Evolutionary conservation across 2,329 filamentous ascomycete genomes (phyloP).

Genomic region (Penicillium hordei): DNA sequence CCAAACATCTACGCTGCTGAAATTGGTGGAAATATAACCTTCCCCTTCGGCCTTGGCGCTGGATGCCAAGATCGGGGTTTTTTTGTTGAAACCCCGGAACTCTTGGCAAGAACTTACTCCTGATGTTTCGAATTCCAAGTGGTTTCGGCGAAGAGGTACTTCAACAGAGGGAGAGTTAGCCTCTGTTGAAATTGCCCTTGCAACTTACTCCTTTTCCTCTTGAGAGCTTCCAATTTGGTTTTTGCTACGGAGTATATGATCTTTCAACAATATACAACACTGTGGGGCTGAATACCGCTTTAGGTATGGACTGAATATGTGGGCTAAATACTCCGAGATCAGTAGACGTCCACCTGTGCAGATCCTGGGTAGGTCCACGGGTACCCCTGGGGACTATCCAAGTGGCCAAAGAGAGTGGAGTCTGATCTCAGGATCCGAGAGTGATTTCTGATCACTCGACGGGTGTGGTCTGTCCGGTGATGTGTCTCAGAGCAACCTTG

Average conservation of each 20-base stretch:
- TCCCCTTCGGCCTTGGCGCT: background rate
- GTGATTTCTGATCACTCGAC: background rate
- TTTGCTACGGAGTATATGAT: background rate
- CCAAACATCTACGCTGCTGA: no score
- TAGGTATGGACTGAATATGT: background rate
- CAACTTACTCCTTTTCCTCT: background rate
- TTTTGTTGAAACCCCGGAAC: background rate
- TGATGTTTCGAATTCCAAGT: background rate
- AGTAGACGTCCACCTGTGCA: background rate
- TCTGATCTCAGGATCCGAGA: background rate
- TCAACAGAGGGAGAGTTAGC: background rate
- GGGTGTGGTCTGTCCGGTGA: background rate
- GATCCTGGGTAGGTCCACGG: background rate
- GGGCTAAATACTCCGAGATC: background rate
- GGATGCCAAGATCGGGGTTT: background rate
- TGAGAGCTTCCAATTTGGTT: background rate
- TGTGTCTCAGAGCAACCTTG: background rate
- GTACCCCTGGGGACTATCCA: background rate
- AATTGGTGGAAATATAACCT: background rate
- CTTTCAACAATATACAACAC: background rate
- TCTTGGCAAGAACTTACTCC: background rate
- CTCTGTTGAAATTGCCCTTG: background rate
- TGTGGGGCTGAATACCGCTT: background rate
- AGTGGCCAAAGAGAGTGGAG: background rate
- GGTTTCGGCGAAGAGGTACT: background rate